Evolutionary conservation across 176 grass and related monocot species (phyloP).

Genomic region (Zizania latifolia): DNA sequence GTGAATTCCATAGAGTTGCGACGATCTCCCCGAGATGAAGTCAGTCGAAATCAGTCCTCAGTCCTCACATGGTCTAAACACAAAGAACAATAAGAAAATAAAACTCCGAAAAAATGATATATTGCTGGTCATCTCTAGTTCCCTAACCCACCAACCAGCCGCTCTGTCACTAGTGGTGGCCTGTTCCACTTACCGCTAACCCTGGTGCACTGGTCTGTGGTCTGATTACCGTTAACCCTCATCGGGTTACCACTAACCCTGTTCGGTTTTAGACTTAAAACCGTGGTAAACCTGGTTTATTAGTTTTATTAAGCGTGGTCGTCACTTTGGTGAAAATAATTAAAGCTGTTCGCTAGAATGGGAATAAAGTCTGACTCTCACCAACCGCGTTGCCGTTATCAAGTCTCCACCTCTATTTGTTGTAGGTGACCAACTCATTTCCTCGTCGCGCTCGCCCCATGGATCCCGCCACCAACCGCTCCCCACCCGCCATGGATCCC

Average conservation of each 20-base stretch:
- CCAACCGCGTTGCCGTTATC: not conserved
- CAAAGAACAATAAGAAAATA: too few species aligned
- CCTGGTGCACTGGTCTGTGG: too few species aligned
- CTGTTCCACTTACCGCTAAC: too few species aligned
- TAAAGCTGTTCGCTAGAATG: not conserved
- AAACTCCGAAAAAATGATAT: too few species aligned
- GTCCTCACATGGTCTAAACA: not conserved
- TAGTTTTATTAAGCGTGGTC: not conserved
- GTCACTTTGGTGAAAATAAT: not conserved
- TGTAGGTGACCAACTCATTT: conserved; percentile 30
- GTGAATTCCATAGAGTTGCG: not conserved
- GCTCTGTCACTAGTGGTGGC: too few species aligned
- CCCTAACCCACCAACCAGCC: too few species aligned
- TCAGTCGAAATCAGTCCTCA: not conserved
- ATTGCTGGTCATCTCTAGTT: too few species aligned
- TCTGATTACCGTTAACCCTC: too few species aligned
- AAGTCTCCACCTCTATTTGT: not conserved
- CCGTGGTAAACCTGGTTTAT: too few species aligned
- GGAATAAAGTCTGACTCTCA: not conserved
- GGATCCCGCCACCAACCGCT: conserved; percentile 14
- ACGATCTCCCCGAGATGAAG: not conserved
- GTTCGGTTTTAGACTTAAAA: too few species aligned
- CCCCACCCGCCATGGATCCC: conserved; percentile 46
- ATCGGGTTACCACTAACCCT: too few species aligned
- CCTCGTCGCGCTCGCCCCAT: not conserved